Percentiles rank a stretch among this genome's conserved stretches.
These are phyloP conservation scores for Albifimbria verrucaria DNA, from an alignment of 2,329 filamentous ascomycete species.

Conservation along the genomic window DNA sequence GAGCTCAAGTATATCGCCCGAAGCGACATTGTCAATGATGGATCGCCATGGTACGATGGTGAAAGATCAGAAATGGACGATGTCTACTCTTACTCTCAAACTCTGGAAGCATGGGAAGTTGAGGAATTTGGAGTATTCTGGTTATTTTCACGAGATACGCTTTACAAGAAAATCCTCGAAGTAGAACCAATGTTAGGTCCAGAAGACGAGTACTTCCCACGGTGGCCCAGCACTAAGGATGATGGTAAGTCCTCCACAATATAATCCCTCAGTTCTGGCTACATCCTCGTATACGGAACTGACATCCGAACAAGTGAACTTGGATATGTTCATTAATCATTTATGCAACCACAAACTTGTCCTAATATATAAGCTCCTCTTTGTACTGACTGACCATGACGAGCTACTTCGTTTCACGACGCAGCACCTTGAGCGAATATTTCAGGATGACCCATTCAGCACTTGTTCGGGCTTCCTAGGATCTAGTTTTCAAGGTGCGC, in stretches of 20 bases:
- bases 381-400: neutral
- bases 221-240: neutral
- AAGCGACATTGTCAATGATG: too few relatives aligned
- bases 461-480: neutral
- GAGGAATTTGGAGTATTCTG: conserved; percentile 5
- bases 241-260: conserved; percentile 1
- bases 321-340: too few relatives aligned
- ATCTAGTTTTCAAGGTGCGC: neutral
- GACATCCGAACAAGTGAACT: too few relatives aligned
- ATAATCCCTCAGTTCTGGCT: too few relatives aligned
- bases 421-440: neutral
- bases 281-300: neutral
- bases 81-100: neutral
- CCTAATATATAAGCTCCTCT: neutral
- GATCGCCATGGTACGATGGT: neutral
- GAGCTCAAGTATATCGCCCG: neutral
- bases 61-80: neutral
- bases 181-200: conserved; percentile 5
- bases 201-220: neutral
- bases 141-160: conserved; percentile 1
- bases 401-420: neutral
- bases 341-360: too few relatives aligned
- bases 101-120: conserved; percentile 6
- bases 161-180: neutral
- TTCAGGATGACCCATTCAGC: neutral